phyloP scores from a whole-genome alignment of 2,329 filamentous ascomycete species.

The Huntiella savannae region DNA sequence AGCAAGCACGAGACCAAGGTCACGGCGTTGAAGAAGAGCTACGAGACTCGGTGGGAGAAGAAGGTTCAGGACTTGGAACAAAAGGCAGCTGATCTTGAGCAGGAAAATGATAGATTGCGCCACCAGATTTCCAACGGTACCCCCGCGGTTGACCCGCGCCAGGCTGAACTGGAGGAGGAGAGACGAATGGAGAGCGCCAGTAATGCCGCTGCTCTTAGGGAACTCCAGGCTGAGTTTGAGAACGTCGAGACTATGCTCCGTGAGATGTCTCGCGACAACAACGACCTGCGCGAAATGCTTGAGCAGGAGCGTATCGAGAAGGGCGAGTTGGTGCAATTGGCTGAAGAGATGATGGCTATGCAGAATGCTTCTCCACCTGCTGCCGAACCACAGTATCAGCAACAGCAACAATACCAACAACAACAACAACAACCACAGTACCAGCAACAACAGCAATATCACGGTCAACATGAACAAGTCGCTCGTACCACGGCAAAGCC shows the following conservation, averaged over 20 bases:
- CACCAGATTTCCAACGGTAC: constrained; percentile 21
- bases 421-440: constrained; percentile 8
- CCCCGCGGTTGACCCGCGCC: constrained; percentile 22
- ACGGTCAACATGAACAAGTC: constrained; percentile 14
- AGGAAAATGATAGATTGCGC: constrained; percentile 59
- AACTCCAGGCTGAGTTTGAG: constrained; percentile 54
- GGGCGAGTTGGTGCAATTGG: constrained; percentile 60
- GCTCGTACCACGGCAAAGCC: constrained; percentile 12
- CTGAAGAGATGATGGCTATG: constrained; percentile 68
- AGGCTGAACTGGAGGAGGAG: constrained; percentile 29
- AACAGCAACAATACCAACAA: constrained; percentile 11
- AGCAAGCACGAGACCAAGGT: constrained; percentile 96
- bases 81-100: constrained; percentile 46
- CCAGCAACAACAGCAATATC: constrained; percentile 4
- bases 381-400: constrained; percentile 1
- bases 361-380: constrained; percentile 24
- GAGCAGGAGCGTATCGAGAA: constrained; percentile 66
- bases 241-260: constrained; percentile 55
- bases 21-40: constrained; percentile 63
- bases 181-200: constrained; percentile 38
- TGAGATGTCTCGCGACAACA: constrained; percentile 51
- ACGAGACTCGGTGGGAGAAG: constrained; percentile 81
- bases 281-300: constrained; percentile 42
- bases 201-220: constrained; percentile 41
- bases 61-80: constrained; percentile 60